These are phyloP conservation scores for Pelagophyceae sp. DNA, from an alignment of 352 stramenopile species.

Conservation along the genomic window DNA sequence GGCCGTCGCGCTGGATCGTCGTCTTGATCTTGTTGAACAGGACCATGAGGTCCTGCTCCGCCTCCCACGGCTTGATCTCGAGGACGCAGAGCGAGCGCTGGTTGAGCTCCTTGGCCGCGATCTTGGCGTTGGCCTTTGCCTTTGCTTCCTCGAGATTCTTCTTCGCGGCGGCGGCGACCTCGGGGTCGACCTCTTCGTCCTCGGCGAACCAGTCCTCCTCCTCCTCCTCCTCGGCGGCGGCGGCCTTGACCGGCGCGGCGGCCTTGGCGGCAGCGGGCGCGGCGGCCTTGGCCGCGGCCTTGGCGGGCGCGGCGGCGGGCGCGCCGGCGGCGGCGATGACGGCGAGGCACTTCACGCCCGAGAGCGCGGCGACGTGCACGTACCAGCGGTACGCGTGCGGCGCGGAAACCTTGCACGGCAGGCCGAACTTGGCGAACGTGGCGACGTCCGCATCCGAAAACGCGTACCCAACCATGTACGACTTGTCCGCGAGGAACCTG, in stretches of 20 bases:
- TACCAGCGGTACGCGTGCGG: constrained; percentile 39
- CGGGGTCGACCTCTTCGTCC: constrained; percentile 30
- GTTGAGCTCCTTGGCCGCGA: constrained; percentile 32
- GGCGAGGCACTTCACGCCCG: constrained; percentile 13
- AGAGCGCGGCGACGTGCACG: constrained; percentile 30
- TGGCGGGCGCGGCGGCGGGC: neutral
- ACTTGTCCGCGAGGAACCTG: constrained; percentile 60
- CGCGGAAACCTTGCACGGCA: constrained; percentile 19
- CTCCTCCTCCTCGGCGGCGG: constrained; percentile 13
- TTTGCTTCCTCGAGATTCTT: constrained; percentile 28
- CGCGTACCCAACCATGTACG: constrained; percentile 63
- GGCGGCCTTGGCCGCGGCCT: neutral
- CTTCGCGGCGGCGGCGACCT: constrained; percentile 23
- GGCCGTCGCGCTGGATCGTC: constrained; percentile 27
- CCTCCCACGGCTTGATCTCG: constrained; percentile 40
- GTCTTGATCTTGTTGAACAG: constrained; percentile 41
- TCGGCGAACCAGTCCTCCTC: constrained; percentile 34
- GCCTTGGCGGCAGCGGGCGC: constrained; percentile 1
- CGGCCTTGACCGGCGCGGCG: constrained; percentile 20
- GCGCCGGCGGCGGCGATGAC: neutral
- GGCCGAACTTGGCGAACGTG: constrained; percentile 42
- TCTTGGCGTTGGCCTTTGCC: constrained; percentile 33
- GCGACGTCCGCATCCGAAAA: constrained; percentile 56
- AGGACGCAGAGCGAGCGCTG: constrained; percentile 37
- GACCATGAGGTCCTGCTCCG: constrained; percentile 37